A percentile compares a stretch with the other conserved stretches of the same genome.
Evolutionary conservation across 1,284 basidiomycete genomes (phyloP).

Genomic region (Boletus smithii): DNA sequence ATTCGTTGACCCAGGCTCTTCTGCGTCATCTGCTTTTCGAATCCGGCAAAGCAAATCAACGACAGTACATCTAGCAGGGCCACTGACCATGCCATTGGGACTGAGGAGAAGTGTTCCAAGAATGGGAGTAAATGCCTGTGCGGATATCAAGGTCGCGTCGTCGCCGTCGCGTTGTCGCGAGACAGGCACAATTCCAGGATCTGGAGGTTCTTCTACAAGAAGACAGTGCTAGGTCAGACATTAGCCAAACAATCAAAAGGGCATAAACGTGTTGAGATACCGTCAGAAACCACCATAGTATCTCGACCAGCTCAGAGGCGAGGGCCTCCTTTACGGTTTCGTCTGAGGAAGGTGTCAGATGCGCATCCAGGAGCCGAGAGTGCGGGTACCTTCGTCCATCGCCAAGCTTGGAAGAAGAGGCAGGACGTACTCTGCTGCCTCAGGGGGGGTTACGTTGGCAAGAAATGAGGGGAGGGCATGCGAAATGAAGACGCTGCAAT

Average conservation of each 20-base stretch:
- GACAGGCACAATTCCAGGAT: conserved; percentile 15
- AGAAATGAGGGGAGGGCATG: conserved; percentile 75
- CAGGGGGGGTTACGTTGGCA: conserved; percentile 75
- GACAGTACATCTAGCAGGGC: conserved; percentile 72
- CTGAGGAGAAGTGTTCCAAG: conserved; percentile 86
- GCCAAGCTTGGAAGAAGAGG: conserved; percentile 86
- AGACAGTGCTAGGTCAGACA: conserved; percentile 47
- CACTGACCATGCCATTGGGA: conserved; percentile 71
- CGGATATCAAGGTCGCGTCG: conserved; percentile 57
- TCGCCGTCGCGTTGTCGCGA: conserved; percentile 17
- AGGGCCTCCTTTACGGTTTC: conserved; percentile 91
- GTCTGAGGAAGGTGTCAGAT: conserved; percentile 49
- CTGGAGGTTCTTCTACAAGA: conserved; percentile 47
- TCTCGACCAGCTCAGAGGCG: conserved; percentile 73
- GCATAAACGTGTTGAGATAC: conserved; percentile 28
- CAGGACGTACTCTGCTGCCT: conserved; percentile 92
- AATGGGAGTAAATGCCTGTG: conserved; percentile 88
- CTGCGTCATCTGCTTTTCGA: conserved; percentile 47
- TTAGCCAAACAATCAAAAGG: conserved; percentile 15
- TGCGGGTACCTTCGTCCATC: conserved; percentile 75
- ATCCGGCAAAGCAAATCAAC: conserved; percentile 75
- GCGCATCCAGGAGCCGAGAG: conserved; percentile 4
- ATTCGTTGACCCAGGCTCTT: too few relatives aligned
- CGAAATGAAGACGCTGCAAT: conserved; percentile 70
- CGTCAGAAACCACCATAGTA: conserved; percentile 96